These are phyloP conservation scores for Trichoderma endophyticum DNA, from an alignment of 2,329 filamentous ascomycete genomes.

Conservation along the genomic window DNA sequence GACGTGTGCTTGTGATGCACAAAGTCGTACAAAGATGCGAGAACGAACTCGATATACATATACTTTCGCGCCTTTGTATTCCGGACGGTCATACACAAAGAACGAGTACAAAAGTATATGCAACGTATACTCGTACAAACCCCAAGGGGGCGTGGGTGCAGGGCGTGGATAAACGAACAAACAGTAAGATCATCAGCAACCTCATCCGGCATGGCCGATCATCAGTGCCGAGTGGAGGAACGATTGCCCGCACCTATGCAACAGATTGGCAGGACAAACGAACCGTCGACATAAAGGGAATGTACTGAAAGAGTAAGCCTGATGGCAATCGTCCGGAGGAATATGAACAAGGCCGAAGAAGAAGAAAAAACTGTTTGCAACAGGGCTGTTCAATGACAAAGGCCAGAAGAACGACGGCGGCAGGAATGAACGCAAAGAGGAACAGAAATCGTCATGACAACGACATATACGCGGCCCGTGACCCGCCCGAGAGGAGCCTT, in stretches of 20 bases:
- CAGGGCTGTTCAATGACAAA: neutral
- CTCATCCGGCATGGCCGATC: slow-evolving; percentile 16
- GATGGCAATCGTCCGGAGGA: neutral
- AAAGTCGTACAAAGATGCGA: neutral
- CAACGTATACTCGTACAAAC: neutral
- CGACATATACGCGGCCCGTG: neutral
- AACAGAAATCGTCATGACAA: neutral
- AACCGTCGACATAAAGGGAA: neutral
- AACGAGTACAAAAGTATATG: neutral
- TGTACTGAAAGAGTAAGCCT: neutral
- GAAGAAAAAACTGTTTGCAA: neutral
- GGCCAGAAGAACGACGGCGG: neutral
- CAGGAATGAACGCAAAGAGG: neutral
- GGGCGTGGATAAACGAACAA: slow-evolving; percentile 1
- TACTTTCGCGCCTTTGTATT: neutral
- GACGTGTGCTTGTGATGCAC: neutral
- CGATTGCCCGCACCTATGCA: neutral
- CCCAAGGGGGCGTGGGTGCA: neutral
- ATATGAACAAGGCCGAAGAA: neutral
- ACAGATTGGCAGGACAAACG: slow-evolving; percentile 8
- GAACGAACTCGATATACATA: neutral
- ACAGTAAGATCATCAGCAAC: slow-evolving; percentile 8
- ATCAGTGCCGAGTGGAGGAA: slow-evolving; percentile 12
- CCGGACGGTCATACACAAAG: neutral
- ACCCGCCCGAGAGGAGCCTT: neutral